Percentiles rank a stretch among this genome's conserved stretches.
Conservation (phyloP, 2,329 filamentous ascomycete genomes). For the Dothidotthia symphoricarpi region DNA sequence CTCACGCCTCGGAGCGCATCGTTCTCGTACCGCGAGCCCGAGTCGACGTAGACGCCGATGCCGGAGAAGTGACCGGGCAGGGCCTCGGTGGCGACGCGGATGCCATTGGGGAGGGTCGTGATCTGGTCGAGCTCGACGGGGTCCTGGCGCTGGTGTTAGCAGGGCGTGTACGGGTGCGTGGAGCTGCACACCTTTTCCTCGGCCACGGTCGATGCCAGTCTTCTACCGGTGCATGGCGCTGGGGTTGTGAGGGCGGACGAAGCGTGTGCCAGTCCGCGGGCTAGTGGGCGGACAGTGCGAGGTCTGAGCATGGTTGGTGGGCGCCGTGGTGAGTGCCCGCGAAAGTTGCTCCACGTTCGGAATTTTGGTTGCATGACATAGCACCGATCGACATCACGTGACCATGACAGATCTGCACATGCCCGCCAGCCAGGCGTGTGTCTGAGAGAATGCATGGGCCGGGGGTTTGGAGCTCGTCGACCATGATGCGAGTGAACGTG, state of each 20-base stretch:
- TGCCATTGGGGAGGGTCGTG: slow-evolving; percentile 84
- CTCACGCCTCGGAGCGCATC: slow-evolving; percentile 81
- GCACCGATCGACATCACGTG: too few species aligned
- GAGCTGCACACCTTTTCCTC: slow-evolving; percentile 35
- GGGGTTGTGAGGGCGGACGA: slow-evolving; percentile 18
- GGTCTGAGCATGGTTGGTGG: slow-evolving; percentile 33
- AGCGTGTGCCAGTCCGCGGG: slow-evolving; percentile 26
- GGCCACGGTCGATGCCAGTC: slow-evolving; percentile 34
- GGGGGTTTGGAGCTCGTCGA: too few species aligned
- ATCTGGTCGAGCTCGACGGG: slow-evolving; percentile 83
- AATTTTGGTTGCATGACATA: too few species aligned
- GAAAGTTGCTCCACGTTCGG: too few species aligned
- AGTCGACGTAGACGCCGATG: slow-evolving; percentile 93
- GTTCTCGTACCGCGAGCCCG: slow-evolving; percentile 91
- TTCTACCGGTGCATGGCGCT: slow-evolving; percentile 20
- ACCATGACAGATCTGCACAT: too few species aligned
- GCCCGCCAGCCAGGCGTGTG: too few species aligned
- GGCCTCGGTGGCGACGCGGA: slow-evolving; percentile 92
- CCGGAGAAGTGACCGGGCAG: slow-evolving; percentile 92
- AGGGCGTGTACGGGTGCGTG: slow-evolving; percentile 5
- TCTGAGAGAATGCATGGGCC: too few species aligned
- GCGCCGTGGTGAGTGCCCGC: too few species aligned
- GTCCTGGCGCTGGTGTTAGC: slow-evolving; percentile 54
- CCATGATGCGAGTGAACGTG: too few species aligned
- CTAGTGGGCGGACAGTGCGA: slow-evolving; percentile 27